Evolutionary conservation across 1,284 basidiomycete species (phyloP).

Genomic region (Prillingera fragicola): DNA sequence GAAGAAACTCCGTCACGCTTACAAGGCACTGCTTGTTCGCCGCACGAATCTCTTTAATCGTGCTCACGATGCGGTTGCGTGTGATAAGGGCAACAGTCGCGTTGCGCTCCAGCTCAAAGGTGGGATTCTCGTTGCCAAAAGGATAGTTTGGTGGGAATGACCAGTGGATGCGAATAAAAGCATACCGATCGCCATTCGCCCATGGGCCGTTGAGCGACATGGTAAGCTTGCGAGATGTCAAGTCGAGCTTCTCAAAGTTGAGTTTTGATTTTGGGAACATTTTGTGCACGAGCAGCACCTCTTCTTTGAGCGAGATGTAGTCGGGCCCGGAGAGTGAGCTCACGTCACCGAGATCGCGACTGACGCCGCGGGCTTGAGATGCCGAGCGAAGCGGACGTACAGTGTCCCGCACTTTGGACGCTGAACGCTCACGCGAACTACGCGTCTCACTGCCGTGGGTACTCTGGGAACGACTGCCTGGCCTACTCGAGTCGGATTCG

Average conservation of each 20-base stretch:
- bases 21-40: constrained; percentile 71
- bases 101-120: constrained; percentile 74
- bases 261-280: constrained; percentile 65
- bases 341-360: no score
- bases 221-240: constrained; percentile 73
- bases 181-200: constrained; percentile 61
- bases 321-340: no score
- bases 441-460: constrained; percentile 1
- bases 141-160: constrained; percentile 82
- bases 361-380: constrained; percentile 40
- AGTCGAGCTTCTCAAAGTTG: constrained; percentile 78
- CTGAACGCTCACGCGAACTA: constrained; percentile 9
- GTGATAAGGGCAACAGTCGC: constrained; percentile 70
- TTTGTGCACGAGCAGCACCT: constrained; percentile 73
- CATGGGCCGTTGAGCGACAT: constrained; percentile 84
- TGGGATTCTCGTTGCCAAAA: constrained; percentile 60
- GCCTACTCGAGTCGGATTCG: constrained; percentile 4
- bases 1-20: constrained; percentile 68
- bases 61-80: constrained; percentile 67
- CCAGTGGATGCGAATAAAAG: constrained; percentile 75
- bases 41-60: constrained; percentile 66
- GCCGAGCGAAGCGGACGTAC: constrained; percentile 6
- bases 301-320: constrained; percentile 62
- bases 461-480: constrained; percentile 7
- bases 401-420: background rate